A percentile compares a stretch with the other conserved stretches of the same genome.
phyloP scores from a whole-genome alignment of 176 grass and related monocot genomes.

The Aegilops longissima region DNA sequence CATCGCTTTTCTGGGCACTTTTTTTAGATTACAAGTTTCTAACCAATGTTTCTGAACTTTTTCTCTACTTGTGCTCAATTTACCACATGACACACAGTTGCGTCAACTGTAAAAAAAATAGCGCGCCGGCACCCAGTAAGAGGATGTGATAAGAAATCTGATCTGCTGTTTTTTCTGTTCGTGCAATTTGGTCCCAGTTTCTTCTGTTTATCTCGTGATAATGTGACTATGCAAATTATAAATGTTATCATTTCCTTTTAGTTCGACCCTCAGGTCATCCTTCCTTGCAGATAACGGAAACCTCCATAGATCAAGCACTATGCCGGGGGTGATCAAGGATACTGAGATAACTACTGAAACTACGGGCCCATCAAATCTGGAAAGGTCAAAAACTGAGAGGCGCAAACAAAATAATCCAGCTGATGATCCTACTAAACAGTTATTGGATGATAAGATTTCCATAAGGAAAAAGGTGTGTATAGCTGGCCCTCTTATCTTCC shows the following conservation, averaged over 20 bases:
- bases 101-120: not conserved
- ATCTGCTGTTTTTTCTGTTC: not conserved
- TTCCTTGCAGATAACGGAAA: slow-evolving; percentile 37
- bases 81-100: not conserved
- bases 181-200: not conserved
- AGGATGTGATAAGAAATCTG: not conserved
- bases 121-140: not conserved
- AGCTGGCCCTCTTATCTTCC: not conserved
- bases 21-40: not conserved
- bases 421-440: slow-evolving; percentile 59
- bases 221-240: not conserved
- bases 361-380: slow-evolving; percentile 44
- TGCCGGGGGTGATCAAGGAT: slow-evolving; percentile 59
- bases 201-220: not conserved
- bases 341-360: slow-evolving; percentile 46
- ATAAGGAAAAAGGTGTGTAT: slow-evolving; percentile 66
- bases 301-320: slow-evolving; percentile 59
- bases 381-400: slow-evolving; percentile 67
- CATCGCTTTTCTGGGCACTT: not conserved
- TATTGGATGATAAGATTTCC: slow-evolving; percentile 78
- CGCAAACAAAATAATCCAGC: slow-evolving; percentile 39
- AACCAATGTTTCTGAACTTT: not conserved
- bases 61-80: not conserved
- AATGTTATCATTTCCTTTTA: not conserved
- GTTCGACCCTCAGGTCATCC: not conserved